Evolutionary conservation across 345 rosid genomes (phyloP), one percentile per base, ranked within the genome.

Genomic region (Kandelia obovata): DNA sequence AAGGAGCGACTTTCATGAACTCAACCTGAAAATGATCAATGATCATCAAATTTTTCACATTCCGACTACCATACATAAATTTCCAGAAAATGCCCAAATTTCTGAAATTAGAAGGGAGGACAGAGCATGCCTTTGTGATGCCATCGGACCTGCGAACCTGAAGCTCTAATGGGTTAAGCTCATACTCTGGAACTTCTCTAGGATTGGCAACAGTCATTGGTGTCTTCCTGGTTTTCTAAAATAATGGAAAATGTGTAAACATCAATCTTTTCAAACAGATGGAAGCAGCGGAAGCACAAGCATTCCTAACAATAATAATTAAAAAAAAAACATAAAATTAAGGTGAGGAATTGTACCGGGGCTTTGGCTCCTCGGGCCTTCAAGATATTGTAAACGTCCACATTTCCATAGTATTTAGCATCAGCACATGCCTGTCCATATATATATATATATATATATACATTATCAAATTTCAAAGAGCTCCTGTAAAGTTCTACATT

Each of bases 201-300:
- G 99, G 96, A 80, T 95, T 87, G 11, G 93, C 78, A 58, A 95
- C 97, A 6, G 92, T 49, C 99, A 95, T 95, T 13, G 99, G 99
- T 17, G 99, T 95, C 80, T 81, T 92, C 85, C 90, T 90, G 61
- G 86, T 87, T 88, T 92, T 92, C 99, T 95, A 77, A 62, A 75
- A 49, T 60, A 66, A 74, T 35, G 46, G 63, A 11, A 69, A 43
- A 59, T 58, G 70, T 49, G 68, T 62, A 28, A 72, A 43, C 3
- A 43, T 13, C 17, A 43, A 43, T 43, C 49, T 43, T 3, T 43
- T 43, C 49, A 11, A 9, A 43, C 49, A 43, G 49, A 43, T 13
- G 13, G 17, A 43, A 1, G 49, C 19, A 11, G 19, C 49, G 13
- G 17, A 43, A 9, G 30, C 30, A 55, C 28, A 23, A 2, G 17